phyloP scores from a whole-genome alignment of 805 yeast species.

The Schwanniomyces vanrijiae region DNA sequence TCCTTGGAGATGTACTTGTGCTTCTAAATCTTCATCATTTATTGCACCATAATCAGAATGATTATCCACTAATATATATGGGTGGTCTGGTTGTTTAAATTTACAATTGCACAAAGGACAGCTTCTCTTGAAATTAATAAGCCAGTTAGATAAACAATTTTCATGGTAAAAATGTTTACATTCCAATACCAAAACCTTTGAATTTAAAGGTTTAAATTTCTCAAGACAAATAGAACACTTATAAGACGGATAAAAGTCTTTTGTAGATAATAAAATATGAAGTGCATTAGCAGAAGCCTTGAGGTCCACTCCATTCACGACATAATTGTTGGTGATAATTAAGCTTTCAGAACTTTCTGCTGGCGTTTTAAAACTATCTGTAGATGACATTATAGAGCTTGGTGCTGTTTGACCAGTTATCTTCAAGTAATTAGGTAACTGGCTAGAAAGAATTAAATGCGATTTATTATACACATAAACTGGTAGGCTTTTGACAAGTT shows the following conservation, averaged over 20 bases:
- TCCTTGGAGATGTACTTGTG: slow-evolving; percentile 3
- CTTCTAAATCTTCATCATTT: slow-evolving; percentile 13
- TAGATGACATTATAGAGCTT: slow-evolving; percentile 5
- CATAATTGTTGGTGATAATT: slow-evolving; percentile 24
- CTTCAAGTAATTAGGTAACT: slow-evolving; percentile 29
- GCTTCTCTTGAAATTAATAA: slow-evolving; percentile 49
- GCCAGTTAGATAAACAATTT: slow-evolving; percentile 60
- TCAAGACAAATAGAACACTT: slow-evolving; percentile 65
- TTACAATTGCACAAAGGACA: slow-evolving; percentile 59
- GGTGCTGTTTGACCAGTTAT: slow-evolving; percentile 25
- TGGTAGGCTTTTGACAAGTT: slow-evolving; percentile 34
- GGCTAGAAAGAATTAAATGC: slow-evolving; percentile 29
- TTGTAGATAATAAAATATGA: slow-evolving; percentile 25
- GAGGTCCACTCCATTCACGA: slow-evolving; percentile 43
- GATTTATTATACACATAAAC: slow-evolving; percentile 37
- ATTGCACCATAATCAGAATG: slow-evolving; percentile 22
- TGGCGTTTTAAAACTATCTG: slow-evolving; percentile 5
- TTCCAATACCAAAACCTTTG: slow-evolving; percentile 51
- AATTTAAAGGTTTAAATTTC: slow-evolving; percentile 45
- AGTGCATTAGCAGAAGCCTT: slow-evolving; percentile 15
- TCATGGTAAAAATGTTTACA: slow-evolving; percentile 65
- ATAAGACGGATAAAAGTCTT: slow-evolving; percentile 41
- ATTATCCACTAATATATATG: slow-evolving; percentile 18
- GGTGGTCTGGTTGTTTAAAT: slow-evolving; percentile 10
- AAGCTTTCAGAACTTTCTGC: slow-evolving; percentile 25